These are phyloP conservation scores for Symbiodinium natans DNA, from an alignment of 73 alveolate species.

Conservation along the genomic window DNA sequence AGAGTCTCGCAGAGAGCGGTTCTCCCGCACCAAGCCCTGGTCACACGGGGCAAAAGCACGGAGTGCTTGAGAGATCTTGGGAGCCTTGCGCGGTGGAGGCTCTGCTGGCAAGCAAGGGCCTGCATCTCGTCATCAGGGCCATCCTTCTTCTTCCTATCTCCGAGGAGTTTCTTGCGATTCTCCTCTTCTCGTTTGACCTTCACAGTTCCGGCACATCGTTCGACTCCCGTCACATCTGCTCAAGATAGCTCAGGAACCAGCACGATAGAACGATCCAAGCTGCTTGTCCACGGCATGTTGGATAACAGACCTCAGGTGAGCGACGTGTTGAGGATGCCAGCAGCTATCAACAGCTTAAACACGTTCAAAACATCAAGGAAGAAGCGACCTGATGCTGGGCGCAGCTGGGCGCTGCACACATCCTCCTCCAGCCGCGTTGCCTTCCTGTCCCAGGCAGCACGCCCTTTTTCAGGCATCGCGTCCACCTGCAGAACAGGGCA, in stretches of 20 bases:
- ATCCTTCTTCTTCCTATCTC: constrained; percentile 49
- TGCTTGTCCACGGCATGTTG: constrained; percentile 88
- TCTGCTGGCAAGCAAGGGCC: not conserved
- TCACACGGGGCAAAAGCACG: not conserved
- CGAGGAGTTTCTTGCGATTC: constrained; percentile 83
- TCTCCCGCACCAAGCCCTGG: constrained; percentile 89
- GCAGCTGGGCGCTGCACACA: constrained; percentile 31
- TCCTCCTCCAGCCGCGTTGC: constrained; percentile 72
- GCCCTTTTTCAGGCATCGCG: constrained; percentile 76
- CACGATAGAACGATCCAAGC: constrained; percentile 67
- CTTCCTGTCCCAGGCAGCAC: constrained; percentile 78
- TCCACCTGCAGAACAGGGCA: constrained; percentile 37
- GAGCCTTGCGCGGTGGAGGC: no score
- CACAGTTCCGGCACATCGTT: not conserved
- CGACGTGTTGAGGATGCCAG: no score
- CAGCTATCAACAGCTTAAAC: not conserved
- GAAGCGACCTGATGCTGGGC: not conserved
- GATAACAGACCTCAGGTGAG: constrained; percentile 62
- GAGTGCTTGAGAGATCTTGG: not conserved
- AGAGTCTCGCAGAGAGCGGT: constrained; percentile 61
- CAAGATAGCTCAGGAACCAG: not conserved
- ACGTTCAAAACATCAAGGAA: no score
- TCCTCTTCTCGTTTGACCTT: constrained; percentile 82
- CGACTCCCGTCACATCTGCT: not conserved
- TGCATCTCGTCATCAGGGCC: constrained; percentile 87